Evolutionary conservation across 2,329 filamentous ascomycete species (phyloP), one percentile per base, ranked within the genome.

Genomic region (Daldinia eschscholtzii): DNA sequence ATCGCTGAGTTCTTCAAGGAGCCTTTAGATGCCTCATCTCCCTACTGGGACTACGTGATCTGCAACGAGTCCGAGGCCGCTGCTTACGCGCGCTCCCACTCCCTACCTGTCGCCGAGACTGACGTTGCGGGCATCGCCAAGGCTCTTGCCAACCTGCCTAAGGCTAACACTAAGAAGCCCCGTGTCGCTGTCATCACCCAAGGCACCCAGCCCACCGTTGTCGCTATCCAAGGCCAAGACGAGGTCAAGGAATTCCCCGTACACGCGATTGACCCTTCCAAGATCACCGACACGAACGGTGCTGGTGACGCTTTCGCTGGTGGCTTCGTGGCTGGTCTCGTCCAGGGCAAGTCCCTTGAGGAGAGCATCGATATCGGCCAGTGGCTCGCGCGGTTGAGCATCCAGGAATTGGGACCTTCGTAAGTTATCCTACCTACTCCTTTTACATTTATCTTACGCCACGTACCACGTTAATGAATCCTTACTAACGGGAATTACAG

Each of bases 1-100:
- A 97, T 99, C 78, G 86, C 92, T 42, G 92, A 97, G 80, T 97
- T 98, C 88, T 99, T 98, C 91, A 98, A 98, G 87, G 94, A 98
- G 57, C 92, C 90, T 73, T 89, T 99, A 55, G 93, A 97, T 82
- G 90, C 90, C 76, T 91, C 92, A 61, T 86, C 93, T 60, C 92
- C 92, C 33, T 98, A 97, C 89, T 97, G 94, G 87, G 94, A 98
- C 84, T 97, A 95, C 83, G 86, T 98, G 70, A 92, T 99, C 80
- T 95, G 94, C 79, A 99, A 99, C 84, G 96, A 99, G 89, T 92
- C 93, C 73, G 96, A 99, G 85, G 95, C 94, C 56, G 88, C 90
- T 75, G 87, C 94, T 64, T 99, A 95, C 83, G 93, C 94, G 73
- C 91, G 94, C 81, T 90, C 90, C 66, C 94, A 77, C 68, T 66